Percentiles rank a stretch among this genome's conserved stretches.
Conservation (phyloP, 495 filamentous ascomycete species). For the Talaromyces borbonicus region DNA sequence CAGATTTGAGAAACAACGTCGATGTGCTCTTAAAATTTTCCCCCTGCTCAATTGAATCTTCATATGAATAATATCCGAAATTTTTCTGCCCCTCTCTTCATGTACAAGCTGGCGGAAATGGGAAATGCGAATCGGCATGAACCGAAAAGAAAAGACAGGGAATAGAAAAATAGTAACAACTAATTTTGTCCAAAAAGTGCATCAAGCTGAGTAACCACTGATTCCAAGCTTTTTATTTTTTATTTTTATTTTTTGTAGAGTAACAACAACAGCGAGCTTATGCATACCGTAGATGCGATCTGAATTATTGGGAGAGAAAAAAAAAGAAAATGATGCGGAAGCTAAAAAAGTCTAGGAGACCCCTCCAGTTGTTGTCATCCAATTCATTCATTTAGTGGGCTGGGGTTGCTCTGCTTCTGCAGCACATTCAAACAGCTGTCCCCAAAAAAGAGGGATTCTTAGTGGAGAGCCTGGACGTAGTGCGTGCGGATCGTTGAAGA, state of each 20-base stretch:
- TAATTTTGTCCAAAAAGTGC: no score
- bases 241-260: no score
- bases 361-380: slow-evolving; percentile 23
- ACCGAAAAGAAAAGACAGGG: slow-evolving; percentile 8
- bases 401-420: slow-evolving; percentile 16
- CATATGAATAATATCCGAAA: slow-evolving; percentile 1
- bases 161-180: no score
- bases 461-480: no score
- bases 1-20: neutral
- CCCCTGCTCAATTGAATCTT: neutral
- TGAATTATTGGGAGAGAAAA: neutral
- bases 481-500: no score
- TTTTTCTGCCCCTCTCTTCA: slow-evolving; percentile 4
- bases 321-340: slow-evolving; percentile 8
- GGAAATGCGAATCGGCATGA: neutral
- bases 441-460: no score
- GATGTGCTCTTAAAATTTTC: no score
- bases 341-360: slow-evolving; percentile 18
- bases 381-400: slow-evolving; percentile 23
- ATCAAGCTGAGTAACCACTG: neutral
- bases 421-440: slow-evolving; percentile 11
- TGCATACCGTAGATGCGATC: neutral
- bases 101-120: slow-evolving; percentile 2
- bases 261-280: neutral
- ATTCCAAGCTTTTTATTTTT: no score